Percentiles rank a stretch among this genome's conserved stretches.
These are phyloP conservation scores for Colletotrichum liaoningense DNA, from an alignment of 2,329 filamentous ascomycete genomes.

Conservation along the genomic window DNA sequence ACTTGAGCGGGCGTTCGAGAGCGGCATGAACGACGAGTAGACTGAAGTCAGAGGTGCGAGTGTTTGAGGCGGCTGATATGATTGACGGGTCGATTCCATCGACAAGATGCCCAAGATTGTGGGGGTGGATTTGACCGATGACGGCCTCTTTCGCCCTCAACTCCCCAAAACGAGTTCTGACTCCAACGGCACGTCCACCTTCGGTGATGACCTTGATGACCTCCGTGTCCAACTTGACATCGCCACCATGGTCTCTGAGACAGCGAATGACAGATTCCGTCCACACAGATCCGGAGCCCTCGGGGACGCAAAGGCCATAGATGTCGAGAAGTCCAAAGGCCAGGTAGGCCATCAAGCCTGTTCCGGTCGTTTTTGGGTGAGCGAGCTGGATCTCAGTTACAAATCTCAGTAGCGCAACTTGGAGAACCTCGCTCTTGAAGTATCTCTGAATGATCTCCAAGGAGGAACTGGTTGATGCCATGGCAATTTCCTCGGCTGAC, in stretches of 20 bases:
- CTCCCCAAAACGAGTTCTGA: background rate
- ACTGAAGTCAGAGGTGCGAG: background rate
- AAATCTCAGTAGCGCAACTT: background rate
- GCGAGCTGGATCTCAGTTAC: slow-evolving; percentile 8
- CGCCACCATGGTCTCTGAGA: background rate
- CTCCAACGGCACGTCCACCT: background rate
- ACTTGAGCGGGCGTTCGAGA: background rate
- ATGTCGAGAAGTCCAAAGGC: slow-evolving; percentile 15
- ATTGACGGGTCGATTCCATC: background rate
- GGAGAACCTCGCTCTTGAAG: background rate
- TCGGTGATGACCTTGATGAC: background rate
- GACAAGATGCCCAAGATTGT: background rate
- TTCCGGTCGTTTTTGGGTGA: slow-evolving; percentile 3
- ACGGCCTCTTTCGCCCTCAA: background rate
- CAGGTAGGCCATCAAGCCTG: slow-evolving; percentile 7
- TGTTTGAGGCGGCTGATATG: background rate
- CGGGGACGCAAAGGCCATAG: background rate
- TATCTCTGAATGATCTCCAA: background rate
- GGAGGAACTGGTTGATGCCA: background rate
- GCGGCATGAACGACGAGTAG: background rate
- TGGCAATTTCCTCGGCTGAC: background rate
- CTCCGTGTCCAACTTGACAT: background rate
- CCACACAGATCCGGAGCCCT: background rate
- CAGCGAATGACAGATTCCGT: background rate
- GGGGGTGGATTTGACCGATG: background rate